A percentile compares a stretch with the other conserved stretches of the same genome.
Conservation (phyloP, 1,139 yeast genomes). For the Blastobotrys apis region DNA sequence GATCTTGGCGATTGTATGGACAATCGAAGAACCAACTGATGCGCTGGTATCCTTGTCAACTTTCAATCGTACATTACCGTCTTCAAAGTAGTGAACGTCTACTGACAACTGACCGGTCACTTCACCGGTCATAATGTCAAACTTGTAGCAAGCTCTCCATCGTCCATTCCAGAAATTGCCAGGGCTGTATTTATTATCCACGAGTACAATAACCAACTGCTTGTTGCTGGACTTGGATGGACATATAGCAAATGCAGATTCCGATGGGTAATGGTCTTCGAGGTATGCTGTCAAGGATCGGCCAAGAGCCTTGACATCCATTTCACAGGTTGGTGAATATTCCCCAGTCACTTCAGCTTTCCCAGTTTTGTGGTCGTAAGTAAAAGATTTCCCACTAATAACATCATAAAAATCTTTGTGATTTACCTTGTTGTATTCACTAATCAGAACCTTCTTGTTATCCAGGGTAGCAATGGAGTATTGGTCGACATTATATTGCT, state of each 20-base stretch:
- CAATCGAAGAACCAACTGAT: constrained; percentile 30
- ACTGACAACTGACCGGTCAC: constrained; percentile 55
- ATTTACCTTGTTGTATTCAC: constrained; percentile 45
- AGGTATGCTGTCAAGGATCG: constrained; percentile 39
- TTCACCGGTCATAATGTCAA: constrained; percentile 35
- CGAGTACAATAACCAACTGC: constrained; percentile 48
- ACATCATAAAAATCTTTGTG: constrained; percentile 41
- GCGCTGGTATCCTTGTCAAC: constrained; percentile 31
- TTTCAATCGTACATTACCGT: constrained; percentile 84
- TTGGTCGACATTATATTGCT: constrained; percentile 43
- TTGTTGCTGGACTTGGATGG: constrained; percentile 50
- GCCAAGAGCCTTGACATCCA: constrained; percentile 23
- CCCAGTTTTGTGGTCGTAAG: constrained; percentile 53
- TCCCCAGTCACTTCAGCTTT: constrained; percentile 50
- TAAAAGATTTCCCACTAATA: constrained; percentile 48
- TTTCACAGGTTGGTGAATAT: constrained; percentile 19
- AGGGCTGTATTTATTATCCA: constrained; percentile 71
- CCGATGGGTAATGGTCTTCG: constrained; percentile 44
- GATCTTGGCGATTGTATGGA: constrained; percentile 49
- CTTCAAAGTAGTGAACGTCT: constrained; percentile 91
- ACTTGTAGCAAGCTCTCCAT: constrained; percentile 70
- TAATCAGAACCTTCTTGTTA: constrained; percentile 36
- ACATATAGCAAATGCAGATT: constrained; percentile 44
- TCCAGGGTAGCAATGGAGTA: constrained; percentile 40
- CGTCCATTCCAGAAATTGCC: constrained; percentile 85